Evolutionary conservation across 257 asterid species (phyloP), one percentile per base, ranked within the genome.

Genomic region (Handroanthus guayacan): DNA sequence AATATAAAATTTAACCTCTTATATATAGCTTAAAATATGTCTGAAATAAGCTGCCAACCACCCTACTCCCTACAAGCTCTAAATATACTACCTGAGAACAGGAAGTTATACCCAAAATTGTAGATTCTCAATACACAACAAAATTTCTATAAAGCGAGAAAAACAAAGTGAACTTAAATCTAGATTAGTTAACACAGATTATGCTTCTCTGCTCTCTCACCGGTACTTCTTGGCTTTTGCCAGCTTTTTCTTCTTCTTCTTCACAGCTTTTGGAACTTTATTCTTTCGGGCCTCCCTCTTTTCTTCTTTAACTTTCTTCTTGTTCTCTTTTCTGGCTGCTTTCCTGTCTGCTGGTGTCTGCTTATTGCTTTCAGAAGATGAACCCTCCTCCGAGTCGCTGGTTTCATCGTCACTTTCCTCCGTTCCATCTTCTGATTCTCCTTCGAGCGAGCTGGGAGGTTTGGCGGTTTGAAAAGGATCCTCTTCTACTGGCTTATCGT

Each of bases 251-350:
- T 92, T 94, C 62, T 90, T 95, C 90, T 92, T 92, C 87, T 92
- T 95, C 61, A 86, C 76, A 57, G 97, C 89, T 85, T 95, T 92
- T 6, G 95, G 97, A 20, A 92, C 81, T 82, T 95, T 95, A 62
- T n/a, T 75, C 80, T 95, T 92, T 11, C 96, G 84, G 2, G 98
- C 80, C 79, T 95, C 98, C 74, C 98, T 85, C 80, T 91, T 91
- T 79, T 92, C 99, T 82, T 95, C 98, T 81, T 92, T 92, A 7
- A 95, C 98, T 76, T 86, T 95, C 94, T 91, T 95, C 87, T 92
- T 95, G 82, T 95, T 89, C 90, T 92, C 94, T 77, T 91, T 93
- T 75, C 98, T 81, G 2, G 96, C 97, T 16, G 94, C 84, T 86
- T 84, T 95, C 77, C 82, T 82, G 17, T 95, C 96, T 10, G 60